Base-by-base conservation (phyloP, 352 stramenopile species). In the Phytophthora litchii region DNA sequence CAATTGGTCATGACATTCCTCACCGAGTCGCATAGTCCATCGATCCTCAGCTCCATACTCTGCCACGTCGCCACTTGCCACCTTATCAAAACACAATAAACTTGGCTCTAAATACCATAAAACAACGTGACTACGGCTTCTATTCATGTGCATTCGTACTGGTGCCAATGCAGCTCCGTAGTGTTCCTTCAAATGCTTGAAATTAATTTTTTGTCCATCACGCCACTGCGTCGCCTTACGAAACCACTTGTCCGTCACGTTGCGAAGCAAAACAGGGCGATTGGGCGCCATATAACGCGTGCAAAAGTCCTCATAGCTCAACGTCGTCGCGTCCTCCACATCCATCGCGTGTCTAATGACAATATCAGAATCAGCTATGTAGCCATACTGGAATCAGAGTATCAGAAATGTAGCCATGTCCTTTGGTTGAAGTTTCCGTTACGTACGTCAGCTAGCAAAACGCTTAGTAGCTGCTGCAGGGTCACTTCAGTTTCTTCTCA, bases 231-330 rank as follows among this genome's bases (percentile, higher is more conserved):
- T 29, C 14, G 67, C 54, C 38, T 72, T 51, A 8, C 58, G 37
- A 43, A 70, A 64, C 60, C 64, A 79, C 21, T 48, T 57, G 3
- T 42, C 36, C 16, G 76, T 65, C 21, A 92, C 72, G 16, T 92
- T 90, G 14, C 61, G 67, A 46, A 95, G 72, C 31, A 88, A 64
- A 27, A 95, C 80, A 7, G 86, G 86, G 9, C 65, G 66, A 53
- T 94, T 95, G 6, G 44, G 51, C 21, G 67, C 67, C 73, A 94
- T 88, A 63, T 88, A 95, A n/a, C 52, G 70, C 40, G 58, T 52
- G 64, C 84, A 94, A 63, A 95, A 94, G 27, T 59, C 78, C 13
- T 74, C 72, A 50, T 95, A 95, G 44, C 60, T 72, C 37, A 94
- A 62, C 52, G 56, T 59, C 4, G 53, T 48, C 1, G 79, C 79